Base-by-base conservation (phyloP, 2,329 filamentous ascomycete species). In the Pezicula rhizophila region DNA sequence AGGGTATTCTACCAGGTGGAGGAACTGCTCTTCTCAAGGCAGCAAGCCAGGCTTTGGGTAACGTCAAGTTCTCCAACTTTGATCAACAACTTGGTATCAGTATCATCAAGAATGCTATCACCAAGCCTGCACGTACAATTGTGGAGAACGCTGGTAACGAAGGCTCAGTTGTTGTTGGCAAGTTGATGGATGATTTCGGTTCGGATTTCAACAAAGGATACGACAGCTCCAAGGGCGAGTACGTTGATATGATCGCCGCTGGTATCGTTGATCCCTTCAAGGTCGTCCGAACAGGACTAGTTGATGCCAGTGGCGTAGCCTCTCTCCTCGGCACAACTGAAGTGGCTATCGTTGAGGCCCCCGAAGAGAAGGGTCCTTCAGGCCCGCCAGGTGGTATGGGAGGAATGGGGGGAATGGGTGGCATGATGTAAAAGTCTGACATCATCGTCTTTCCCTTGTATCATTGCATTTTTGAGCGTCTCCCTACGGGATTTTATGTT, bases 241-340 rank as follows among this genome's bases (percentile, higher is more conserved):
- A 96, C 74, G 90, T 96, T 60, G 92, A 99, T 78, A 97, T 99
- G 93, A 96, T 99, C 66, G 70, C 80, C 55, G 82, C 89, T 60
- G 93, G 93, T 86, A 99, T 99, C 70, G 87, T 99, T 52, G 93
- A 99, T 70, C 93, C 93, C 57, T 87, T 99, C 80, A 99, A 99
- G 87, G 93, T 99, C 61, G 93, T 99, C 66, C 90, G 93, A 64
- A 99, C 93, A 56, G 92, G 89, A 65, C 85, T 99, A 51, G 81
- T 91, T 64, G 93, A 99, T 64, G 93, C 93, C 61, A 92, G 86
- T 66, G 93, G 93, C 73, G 93, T 99, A 63, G 93, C 93, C 47
- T 97, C 92, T 47, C 83, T 99, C 53, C 87, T 99, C 53, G 93
- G 93, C 68, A 99, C 93, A 58, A 99, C 93, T 52, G 93, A 99